Evolutionary conservation across 345 rosid species (phyloP).

Genomic region (Populus euphratica): DNA sequence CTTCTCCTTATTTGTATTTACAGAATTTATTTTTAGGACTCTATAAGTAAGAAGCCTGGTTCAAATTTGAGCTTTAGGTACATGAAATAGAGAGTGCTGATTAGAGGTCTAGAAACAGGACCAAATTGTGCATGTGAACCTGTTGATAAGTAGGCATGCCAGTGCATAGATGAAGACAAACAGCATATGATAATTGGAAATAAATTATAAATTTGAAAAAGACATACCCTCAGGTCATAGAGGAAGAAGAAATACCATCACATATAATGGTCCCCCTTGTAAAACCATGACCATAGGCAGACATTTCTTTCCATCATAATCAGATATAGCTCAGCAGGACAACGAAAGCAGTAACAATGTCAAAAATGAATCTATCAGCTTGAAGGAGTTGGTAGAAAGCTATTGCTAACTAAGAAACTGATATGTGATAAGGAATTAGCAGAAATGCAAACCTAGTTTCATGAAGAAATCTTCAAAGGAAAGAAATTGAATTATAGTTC

Average conservation of each 20-base stretch:
- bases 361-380: not conserved
- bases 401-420: not conserved
- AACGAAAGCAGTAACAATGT: not conserved
- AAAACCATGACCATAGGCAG: not conserved
- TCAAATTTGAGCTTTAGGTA: not conserved
- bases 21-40: not conserved
- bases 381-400: not conserved
- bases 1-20: not conserved
- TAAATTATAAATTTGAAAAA: not conserved
- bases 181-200: not conserved
- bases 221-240: not conserved
- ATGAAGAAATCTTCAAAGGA: not conserved
- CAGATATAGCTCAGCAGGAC: not conserved
- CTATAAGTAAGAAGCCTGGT: not conserved
- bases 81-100: not conserved
- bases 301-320: slow-evolving; percentile 2
- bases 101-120: not conserved
- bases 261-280: not conserved
- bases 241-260: not conserved
- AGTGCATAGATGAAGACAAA: slow-evolving; percentile 1
- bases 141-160: not conserved
- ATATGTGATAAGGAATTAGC: not conserved
- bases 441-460: not conserved
- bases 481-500: not conserved
- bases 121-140: not conserved